Percentiles rank a stretch among this genome's conserved stretches.
Conservation (phyloP, 352 stramenopile genomes). For the Globisporangium iwayamae region DNA sequence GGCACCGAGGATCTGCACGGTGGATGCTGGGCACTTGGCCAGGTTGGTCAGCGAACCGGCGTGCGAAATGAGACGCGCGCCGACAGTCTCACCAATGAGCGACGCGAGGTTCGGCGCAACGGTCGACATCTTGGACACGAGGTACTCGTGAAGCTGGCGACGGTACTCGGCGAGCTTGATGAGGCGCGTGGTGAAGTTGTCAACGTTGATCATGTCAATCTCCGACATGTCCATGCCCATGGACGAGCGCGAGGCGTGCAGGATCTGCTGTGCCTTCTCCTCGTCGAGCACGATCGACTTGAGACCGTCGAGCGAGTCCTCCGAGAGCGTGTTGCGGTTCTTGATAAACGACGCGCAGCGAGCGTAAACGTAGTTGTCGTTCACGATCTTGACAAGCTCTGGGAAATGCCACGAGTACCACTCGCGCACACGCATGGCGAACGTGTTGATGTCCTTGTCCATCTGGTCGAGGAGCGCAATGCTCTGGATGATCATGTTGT, state of each 20-base stretch:
- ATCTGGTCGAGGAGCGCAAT: slow-evolving; percentile 99
- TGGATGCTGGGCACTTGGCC: slow-evolving; percentile 99
- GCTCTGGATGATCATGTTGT: slow-evolving; percentile 99
- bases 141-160: slow-evolving; percentile 93
- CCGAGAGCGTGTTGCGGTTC: slow-evolving; percentile 79
- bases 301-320: slow-evolving; percentile 80
- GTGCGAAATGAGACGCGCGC: slow-evolving; percentile 99
- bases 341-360: slow-evolving; percentile 96
- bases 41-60: slow-evolving; percentile 98
- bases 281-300: slow-evolving; percentile 97
- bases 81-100: slow-evolving; percentile 99
- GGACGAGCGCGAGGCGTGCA: slow-evolving; percentile 92
- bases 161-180: slow-evolving; percentile 99
- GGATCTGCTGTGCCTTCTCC: slow-evolving; percentile 93
- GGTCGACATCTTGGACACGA: slow-evolving; percentile 97
- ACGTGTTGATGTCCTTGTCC: slow-evolving; percentile 99
- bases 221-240: slow-evolving; percentile 99
- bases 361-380: slow-evolving; percentile 99
- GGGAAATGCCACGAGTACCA: slow-evolving; percentile 99
- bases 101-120: slow-evolving; percentile 98
- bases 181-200: slow-evolving; percentile 98
- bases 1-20: slow-evolving; percentile 99
- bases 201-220: slow-evolving; percentile 99
- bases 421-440: slow-evolving; percentile 99
- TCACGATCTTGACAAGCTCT: slow-evolving; percentile 99